Conservation (phyloP, 2,329 filamentous ascomycete species). For the Aspergillus sergii region DNA sequence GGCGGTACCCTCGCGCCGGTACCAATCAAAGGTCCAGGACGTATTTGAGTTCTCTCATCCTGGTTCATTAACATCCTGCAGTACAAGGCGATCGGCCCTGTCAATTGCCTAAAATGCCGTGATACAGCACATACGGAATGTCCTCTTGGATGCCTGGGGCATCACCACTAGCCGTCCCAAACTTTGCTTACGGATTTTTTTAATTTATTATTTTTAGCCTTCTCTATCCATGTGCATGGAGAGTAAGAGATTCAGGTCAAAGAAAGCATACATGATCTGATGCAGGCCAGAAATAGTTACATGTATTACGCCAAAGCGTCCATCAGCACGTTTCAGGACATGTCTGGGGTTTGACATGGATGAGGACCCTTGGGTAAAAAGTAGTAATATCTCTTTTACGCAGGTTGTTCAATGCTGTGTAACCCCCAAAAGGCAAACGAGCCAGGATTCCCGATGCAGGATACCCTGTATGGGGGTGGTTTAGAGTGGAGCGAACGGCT, state of each 20-base stretch:
- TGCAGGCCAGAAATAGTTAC: background rate
- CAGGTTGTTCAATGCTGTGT: constrained; percentile 8
- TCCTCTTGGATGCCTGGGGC: constrained; percentile 1
- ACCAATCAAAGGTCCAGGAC: constrained; percentile 32
- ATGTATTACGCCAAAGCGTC: background rate
- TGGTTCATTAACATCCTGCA: constrained; percentile 16
- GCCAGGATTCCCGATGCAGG: constrained; percentile 19
- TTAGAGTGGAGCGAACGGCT: constrained; percentile 36
- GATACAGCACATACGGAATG: too few relatives aligned
- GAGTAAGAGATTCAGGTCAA: background rate
- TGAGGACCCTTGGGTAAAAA: background rate
- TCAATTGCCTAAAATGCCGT: constrained; percentile 19
- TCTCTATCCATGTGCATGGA: background rate
- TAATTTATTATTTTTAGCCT: background rate
- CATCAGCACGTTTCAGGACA: constrained; percentile 7
- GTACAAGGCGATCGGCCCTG: constrained; percentile 30
- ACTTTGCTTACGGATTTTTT: background rate
- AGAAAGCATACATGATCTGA: background rate
- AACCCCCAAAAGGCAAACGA: constrained; percentile 11
- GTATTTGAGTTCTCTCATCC: constrained; percentile 39
- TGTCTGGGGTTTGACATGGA: background rate
- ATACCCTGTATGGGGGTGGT: constrained; percentile 6
- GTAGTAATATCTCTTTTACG: constrained; percentile 4
- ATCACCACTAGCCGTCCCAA: background rate
- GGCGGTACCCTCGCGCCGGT: constrained; percentile 15